phyloP scores from a whole-genome alignment of 2,329 filamentous ascomycete genomes.

The Aspergillus calidoustus region DNA sequence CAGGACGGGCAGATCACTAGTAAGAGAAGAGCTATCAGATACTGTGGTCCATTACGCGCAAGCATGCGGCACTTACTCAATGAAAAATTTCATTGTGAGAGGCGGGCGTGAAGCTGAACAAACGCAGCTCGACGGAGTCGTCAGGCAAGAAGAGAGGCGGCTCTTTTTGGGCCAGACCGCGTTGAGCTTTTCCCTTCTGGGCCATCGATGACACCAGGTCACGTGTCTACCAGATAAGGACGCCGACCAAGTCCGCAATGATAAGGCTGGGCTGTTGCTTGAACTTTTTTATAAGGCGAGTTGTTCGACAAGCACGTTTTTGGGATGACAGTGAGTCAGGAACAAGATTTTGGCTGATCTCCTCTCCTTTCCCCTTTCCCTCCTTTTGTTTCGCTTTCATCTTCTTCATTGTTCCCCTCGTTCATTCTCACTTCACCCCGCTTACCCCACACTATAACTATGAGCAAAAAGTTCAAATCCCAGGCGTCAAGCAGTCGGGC shows the following conservation, averaged over 20 bases:
- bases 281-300: not conserved
- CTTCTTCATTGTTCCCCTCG: slow-evolving; percentile 4
- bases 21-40: slow-evolving; percentile 14
- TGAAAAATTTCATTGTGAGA: slow-evolving; percentile 75
- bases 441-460: slow-evolving; percentile 53
- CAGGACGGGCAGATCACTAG: slow-evolving; percentile 68
- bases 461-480: slow-evolving; percentile 67
- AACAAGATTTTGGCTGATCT: slow-evolving; percentile 10
- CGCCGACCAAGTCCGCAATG: slow-evolving; percentile 24
- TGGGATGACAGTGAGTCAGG: slow-evolving; percentile 13
- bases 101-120: slow-evolving; percentile 25
- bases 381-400: slow-evolving; percentile 3
- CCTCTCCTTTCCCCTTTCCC: not conserved
- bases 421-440: slow-evolving; percentile 24
- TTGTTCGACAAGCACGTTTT: not conserved
- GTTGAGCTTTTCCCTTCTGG: slow-evolving; percentile 36
- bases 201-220: slow-evolving; percentile 38
- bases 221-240: slow-evolving; percentile 40
- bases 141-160: slow-evolving; percentile 4
- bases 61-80: slow-evolving; percentile 59
- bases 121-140: slow-evolving; percentile 15
- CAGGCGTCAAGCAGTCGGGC: slow-evolving; percentile 68
- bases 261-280: slow-evolving; percentile 1
- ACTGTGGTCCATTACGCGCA: slow-evolving; percentile 3
- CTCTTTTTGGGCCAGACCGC: slow-evolving; percentile 24